Conservation (phyloP, 2,329 filamentous ascomycete species). For the Monosporascus sp. region DNA sequence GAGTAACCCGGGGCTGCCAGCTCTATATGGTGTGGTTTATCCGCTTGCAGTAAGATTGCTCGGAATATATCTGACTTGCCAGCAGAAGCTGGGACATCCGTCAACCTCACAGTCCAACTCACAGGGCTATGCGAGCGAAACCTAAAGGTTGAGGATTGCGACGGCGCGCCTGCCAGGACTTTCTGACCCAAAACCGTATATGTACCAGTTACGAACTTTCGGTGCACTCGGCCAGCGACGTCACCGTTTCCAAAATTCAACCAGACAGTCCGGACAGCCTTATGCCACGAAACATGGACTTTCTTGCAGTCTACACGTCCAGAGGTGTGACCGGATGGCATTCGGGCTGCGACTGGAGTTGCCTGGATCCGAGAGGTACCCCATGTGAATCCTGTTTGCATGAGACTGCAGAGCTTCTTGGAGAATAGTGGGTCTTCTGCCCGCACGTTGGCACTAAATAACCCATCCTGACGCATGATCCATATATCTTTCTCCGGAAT, state of each 20-base stretch:
- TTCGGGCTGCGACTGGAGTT: conserved; percentile 6
- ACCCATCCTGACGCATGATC: no score
- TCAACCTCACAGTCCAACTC: conserved; percentile 21
- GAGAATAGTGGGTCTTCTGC: conserved; percentile 23
- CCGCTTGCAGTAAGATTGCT: conserved; percentile 8
- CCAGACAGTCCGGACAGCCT: conserved; percentile 20
- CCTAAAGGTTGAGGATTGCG: not conserved
- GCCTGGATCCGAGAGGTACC: not conserved
- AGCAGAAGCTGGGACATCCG: conserved; percentile 14
- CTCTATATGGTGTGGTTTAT: conserved; percentile 15
- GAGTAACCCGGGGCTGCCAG: conserved; percentile 17
- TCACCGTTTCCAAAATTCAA: conserved; percentile 22
- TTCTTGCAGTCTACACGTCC: conserved; percentile 29
- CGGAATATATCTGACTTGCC: conserved; percentile 10
- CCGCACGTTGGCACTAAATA: conserved; percentile 13
- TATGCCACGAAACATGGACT: conserved; percentile 33
- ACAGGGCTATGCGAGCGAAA: not conserved
- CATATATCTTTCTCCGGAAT: no score
- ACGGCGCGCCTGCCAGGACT: conserved; percentile 8
- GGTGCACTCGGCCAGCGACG: conserved; percentile 14
- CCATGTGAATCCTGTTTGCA: not conserved
- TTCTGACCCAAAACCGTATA: conserved; percentile 18
- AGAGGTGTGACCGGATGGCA: conserved; percentile 19
- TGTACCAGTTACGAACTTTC: conserved; percentile 14
- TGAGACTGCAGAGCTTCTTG: conserved; percentile 7